Base-by-base conservation (phyloP, 495 filamentous ascomycete genomes). In the Xeromyces bisporus region DNA sequence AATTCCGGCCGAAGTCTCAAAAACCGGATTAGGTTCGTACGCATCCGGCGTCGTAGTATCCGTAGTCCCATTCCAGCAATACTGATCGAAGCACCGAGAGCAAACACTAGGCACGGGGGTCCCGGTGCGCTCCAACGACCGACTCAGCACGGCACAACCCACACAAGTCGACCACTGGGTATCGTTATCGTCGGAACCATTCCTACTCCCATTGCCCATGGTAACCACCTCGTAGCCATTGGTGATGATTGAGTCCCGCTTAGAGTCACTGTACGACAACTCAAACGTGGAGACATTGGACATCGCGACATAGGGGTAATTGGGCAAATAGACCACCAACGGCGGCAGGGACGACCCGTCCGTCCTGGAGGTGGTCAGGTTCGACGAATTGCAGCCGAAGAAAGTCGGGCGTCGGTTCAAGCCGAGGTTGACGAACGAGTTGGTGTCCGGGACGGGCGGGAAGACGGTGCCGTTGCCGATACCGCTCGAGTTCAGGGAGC, bases 221-320 rank as follows among this genome's bases (percentile, higher is more conserved):
- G 84, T 92, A 2, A 69, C 85, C n/a, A 72, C 64, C 37, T 86
- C 65, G 54, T 73, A 83, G 6, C 82, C 86, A 32, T 93, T 93
- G 37, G 61, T 44, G 39, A 93, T 80, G 33, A 86, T 73, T 21
- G 60, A 56, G 52, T 93, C 69, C 24, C 85, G 72, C 47, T 81
- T 42, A 5, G 46, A 54, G 41, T 64, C 52, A 11, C 66, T 59
- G 60, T 80, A 82, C 1, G 40, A 37, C 9, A 67, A 57, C 30
- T 69, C 50, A 46, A 75, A 78, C 16, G 85, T 93, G 1, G 71
- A 74, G 3, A 73, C 55, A 50, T 93, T 93, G 42, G 67, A 75
- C 18, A 60, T 40, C 35, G 62, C 66, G 21, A 64, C 69, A 51
- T 86, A 94, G 0, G 85, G 85, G 3, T 69, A 56, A 46, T 89